A percentile compares a stretch with the other conserved stretches of the same genome.
Conservation (phyloP, 2,329 filamentous ascomycete species). For the Xylaria sp. region DNA sequence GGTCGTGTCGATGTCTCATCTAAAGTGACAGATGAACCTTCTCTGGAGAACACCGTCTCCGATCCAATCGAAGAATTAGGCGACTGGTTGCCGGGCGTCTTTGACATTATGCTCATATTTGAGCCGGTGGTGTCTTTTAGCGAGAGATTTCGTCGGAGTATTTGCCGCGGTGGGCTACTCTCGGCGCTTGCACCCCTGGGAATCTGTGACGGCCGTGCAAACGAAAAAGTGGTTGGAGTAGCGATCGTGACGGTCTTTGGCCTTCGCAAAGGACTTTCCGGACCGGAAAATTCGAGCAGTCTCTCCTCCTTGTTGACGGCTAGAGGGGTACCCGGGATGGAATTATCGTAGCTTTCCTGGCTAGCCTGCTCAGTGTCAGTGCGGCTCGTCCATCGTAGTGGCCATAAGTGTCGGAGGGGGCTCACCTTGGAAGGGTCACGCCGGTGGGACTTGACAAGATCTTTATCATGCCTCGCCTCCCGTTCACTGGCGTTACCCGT, state of each 20-base stretch:
- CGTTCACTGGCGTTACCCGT: constrained; percentile 16
- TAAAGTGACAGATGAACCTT: constrained; percentile 24
- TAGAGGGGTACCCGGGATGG: constrained; percentile 28
- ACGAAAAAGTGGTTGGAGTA: constrained; percentile 19
- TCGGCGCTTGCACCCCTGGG: constrained; percentile 22
- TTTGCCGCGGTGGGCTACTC: constrained; percentile 23
- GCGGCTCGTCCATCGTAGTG: background rate
- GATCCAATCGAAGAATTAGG: background rate
- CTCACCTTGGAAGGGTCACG: constrained; percentile 37
- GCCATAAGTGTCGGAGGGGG: constrained; percentile 12
- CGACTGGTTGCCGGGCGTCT: background rate
- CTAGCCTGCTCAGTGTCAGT: constrained; percentile 36
- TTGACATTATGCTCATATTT: constrained; percentile 6
- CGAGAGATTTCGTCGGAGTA: constrained; percentile 23
- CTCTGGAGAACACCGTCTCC: constrained; percentile 6
- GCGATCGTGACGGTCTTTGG: constrained; percentile 29
- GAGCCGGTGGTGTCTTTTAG: constrained; percentile 14
- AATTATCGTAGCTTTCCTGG: constrained; percentile 39
- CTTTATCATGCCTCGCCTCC: constrained; percentile 23
- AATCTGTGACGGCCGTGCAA: constrained; percentile 34
- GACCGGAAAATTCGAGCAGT: constrained; percentile 5
- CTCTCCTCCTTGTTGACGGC: constrained; percentile 26
- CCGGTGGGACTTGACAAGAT: constrained; percentile 26
- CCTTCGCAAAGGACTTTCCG: constrained; percentile 22
- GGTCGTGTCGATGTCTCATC: constrained; percentile 11